A percentile compares a stretch with the other conserved stretches of the same genome.
These are phyloP conservation scores for Persicaria maculosa DNA, from an alignment of 148 eudicot species.

Conservation along the genomic window DNA sequence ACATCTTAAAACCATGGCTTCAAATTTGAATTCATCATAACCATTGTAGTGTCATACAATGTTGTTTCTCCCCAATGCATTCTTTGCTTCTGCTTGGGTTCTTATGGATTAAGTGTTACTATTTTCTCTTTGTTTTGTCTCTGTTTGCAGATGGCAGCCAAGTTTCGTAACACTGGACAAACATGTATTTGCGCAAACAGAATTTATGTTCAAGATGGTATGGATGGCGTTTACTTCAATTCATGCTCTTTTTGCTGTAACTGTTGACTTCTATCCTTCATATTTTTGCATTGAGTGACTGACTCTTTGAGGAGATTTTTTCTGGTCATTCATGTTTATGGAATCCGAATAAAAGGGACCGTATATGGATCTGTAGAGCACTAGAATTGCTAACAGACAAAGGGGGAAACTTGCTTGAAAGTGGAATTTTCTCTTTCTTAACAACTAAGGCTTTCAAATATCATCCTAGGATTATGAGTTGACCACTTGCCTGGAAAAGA, in stretches of 20 bases:
- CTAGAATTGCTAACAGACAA: too few species aligned
- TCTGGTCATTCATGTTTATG: background rate
- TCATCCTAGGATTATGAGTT: background rate
- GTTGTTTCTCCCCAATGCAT: background rate
- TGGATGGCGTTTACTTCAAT: background rate
- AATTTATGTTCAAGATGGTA: slow-evolving; percentile 14
- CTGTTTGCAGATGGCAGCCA: slow-evolving; percentile 11
- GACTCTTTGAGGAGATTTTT: background rate
- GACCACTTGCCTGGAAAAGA: background rate
- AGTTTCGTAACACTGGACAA: slow-evolving; percentile 16
- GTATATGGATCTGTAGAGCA: too few species aligned
- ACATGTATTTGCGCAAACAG: slow-evolving; percentile 12
- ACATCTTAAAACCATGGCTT: too few species aligned
- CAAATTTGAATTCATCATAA: too few species aligned
- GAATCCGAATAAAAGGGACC: too few species aligned
- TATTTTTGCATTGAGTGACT: background rate
- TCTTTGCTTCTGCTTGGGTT: background rate
- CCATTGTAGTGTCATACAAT: too few species aligned
- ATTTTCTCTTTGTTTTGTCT: background rate
- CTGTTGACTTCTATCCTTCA: background rate
- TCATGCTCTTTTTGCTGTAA: background rate
- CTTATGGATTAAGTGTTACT: background rate
- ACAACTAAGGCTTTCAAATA: background rate
- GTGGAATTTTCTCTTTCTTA: too few species aligned
- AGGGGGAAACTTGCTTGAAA: too few species aligned